These are phyloP conservation scores for Metschnikowia lunata DNA, from an alignment of 805 yeast genomes.

Conservation along the genomic window DNA sequence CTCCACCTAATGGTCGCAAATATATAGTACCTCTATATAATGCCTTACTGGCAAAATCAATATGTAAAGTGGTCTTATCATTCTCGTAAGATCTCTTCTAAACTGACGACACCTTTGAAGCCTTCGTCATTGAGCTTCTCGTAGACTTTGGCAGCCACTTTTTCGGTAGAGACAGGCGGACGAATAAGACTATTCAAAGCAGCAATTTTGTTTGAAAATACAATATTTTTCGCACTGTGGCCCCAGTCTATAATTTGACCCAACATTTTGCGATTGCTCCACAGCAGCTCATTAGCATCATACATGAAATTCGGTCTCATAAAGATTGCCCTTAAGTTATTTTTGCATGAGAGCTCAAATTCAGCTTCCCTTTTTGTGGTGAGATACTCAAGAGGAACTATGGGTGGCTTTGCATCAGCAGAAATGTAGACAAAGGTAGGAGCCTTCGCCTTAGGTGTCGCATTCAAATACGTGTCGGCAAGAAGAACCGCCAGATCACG, in stretches of 20 bases:
- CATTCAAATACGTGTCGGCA: constrained; percentile 49
- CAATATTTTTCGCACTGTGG: constrained; percentile 39
- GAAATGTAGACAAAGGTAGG: constrained; percentile 67
- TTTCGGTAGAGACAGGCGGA: constrained; percentile 63
- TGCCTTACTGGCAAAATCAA: no score
- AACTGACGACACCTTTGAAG: constrained; percentile 54
- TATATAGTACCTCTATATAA: no score
- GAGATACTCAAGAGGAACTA: constrained; percentile 64
- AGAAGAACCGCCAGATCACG: constrained; percentile 62
- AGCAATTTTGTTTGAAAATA: constrained; percentile 36
- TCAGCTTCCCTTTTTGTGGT: constrained; percentile 78
- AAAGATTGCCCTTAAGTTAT: constrained; percentile 52
- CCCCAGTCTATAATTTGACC: constrained; percentile 39
- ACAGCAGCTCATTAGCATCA: constrained; percentile 41
- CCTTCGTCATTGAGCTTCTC: constrained; percentile 48
- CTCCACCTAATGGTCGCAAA: no score
- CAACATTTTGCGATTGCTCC: constrained; percentile 38
- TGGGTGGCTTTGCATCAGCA: constrained; percentile 69
- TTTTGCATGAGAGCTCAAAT: constrained; percentile 43
- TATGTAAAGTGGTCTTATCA: not conserved
- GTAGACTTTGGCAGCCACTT: constrained; percentile 58
- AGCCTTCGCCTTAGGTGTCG: constrained; percentile 10
- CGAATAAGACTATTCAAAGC: constrained; percentile 39
- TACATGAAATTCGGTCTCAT: constrained; percentile 83
- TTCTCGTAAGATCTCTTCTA: constrained; percentile 39